These are phyloP conservation scores for Penicillium sp. DNA, from an alignment of 2,329 filamentous ascomycete species.

Conservation along the genomic window DNA sequence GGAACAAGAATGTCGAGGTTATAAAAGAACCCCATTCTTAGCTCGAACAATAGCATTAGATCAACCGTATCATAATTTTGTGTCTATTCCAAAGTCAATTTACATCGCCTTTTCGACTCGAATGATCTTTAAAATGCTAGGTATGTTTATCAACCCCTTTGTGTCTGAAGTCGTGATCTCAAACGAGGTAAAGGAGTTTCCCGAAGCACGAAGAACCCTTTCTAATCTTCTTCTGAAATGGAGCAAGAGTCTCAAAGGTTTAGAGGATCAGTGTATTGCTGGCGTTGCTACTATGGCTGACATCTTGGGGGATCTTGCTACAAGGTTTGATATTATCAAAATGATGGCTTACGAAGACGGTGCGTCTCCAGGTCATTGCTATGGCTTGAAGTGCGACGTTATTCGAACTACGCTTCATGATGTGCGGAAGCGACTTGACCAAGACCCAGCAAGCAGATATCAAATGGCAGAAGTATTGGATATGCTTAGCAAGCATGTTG, in stretches of 20 bases:
- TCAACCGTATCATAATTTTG: background rate
- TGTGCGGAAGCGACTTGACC: background rate
- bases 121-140: background rate
- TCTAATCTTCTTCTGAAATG: background rate
- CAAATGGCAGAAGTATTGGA: background rate
- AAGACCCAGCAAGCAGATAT: background rate
- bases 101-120: background rate
- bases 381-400: background rate
- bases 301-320: background rate
- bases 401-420: background rate
- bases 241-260: background rate
- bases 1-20: background rate
- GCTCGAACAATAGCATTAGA: background rate
- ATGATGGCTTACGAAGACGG: background rate
- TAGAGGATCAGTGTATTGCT: background rate
- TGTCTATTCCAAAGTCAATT: background rate
- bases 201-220: background rate
- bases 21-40: background rate
- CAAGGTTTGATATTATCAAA: background rate
- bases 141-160: background rate
- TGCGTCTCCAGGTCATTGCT: background rate
- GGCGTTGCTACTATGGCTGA: background rate
- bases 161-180: background rate
- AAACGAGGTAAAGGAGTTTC: background rate
- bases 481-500: background rate